phyloP scores from a whole-genome alignment of 805 yeast species.

The Ogataea naganishii region DNA sequence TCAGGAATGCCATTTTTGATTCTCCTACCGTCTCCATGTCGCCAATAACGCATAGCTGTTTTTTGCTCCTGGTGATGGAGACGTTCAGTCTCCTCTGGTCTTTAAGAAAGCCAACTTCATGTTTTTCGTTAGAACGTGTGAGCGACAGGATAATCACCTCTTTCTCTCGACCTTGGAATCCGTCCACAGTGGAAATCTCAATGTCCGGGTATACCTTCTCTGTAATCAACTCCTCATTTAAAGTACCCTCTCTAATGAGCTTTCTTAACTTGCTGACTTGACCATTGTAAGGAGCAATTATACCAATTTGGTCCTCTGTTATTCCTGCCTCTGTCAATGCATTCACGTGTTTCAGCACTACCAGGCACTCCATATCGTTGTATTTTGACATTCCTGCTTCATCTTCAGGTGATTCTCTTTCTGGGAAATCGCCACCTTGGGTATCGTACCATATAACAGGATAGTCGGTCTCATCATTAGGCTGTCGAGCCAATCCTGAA shows the following conservation, averaged over 20 bases:
- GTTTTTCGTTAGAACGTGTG: conserved; percentile 68
- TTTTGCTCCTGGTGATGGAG: conserved; percentile 83
- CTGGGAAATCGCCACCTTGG: conserved; percentile 79
- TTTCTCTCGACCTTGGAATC: conserved; percentile 95
- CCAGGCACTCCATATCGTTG: conserved; percentile 67
- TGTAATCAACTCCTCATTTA: conserved; percentile 4
- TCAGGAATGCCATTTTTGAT: conserved; percentile 38
- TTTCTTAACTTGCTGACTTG: conserved; percentile 62
- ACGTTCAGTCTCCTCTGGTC: conserved; percentile 83
- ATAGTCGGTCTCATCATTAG: conserved; percentile 45
- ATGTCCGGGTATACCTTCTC: conserved; percentile 28
- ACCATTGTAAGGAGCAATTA: conserved; percentile 86
- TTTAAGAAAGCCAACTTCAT: conserved; percentile 72
- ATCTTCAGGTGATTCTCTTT: conserved; percentile 33
- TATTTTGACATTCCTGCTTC: conserved; percentile 45
- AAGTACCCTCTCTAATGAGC: conserved; percentile 23
- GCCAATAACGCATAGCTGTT: conserved; percentile 81
- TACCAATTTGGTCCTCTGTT: conserved; percentile 53
- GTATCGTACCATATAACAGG: conserved; percentile 85
- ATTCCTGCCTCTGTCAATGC: conserved; percentile 47
- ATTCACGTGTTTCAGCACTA: conserved; percentile 51
- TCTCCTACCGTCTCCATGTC: conserved; percentile 63
- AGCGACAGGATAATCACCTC: conserved; percentile 73
- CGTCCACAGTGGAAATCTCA: conserved; percentile 89
- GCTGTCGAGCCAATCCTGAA: conserved; percentile 43